Evolutionary conservation across 2,329 filamentous ascomycete species (phyloP).

Genomic region (Arthrobotrys entomopaga): DNA sequence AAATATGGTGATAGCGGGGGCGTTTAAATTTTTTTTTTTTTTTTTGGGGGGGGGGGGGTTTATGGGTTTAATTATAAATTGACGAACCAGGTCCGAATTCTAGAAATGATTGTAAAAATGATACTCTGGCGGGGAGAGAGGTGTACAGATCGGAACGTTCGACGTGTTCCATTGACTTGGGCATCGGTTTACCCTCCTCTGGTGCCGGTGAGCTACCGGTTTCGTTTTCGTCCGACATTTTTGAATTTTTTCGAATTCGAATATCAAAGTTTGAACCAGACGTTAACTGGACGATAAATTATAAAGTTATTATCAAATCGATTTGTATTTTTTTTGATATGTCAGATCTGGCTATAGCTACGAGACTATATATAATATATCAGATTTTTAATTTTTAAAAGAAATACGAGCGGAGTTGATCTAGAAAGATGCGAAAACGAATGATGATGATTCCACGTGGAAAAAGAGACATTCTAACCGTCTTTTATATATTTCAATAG

Average conservation of each 20-base stretch:
- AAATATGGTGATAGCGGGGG: not conserved
- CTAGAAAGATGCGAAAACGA: not conserved
- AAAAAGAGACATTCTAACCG: conserved; percentile 1
- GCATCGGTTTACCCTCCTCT: conserved; percentile 27
- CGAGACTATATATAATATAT: no score
- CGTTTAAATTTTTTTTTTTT: not conserved
- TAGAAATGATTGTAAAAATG: conserved; percentile 78
- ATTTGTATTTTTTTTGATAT: no score
- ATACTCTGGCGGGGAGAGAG: conserved; percentile 74
- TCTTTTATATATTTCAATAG: conserved; percentile 27
- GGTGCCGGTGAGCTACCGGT: conserved; percentile 11
- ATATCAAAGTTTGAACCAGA: conserved; percentile 6
- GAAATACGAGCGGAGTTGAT: not conserved
- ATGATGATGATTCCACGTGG: conserved; percentile 13
- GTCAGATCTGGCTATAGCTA: no score
- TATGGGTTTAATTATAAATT: not conserved
- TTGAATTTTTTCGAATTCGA: not conserved
- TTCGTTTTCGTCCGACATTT: conserved; percentile 43
- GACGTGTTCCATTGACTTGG: conserved; percentile 67
- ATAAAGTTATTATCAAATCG: conserved; percentile 14
- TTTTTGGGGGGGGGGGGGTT: no score
- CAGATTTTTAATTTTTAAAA: no score
- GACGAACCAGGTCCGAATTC: conserved; percentile 76
- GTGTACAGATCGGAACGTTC: conserved; percentile 78
- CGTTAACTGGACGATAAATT: not conserved